phyloP scores from a whole-genome alignment of 148 eudicot genomes.

The Chenopodium suecicum region DNA sequence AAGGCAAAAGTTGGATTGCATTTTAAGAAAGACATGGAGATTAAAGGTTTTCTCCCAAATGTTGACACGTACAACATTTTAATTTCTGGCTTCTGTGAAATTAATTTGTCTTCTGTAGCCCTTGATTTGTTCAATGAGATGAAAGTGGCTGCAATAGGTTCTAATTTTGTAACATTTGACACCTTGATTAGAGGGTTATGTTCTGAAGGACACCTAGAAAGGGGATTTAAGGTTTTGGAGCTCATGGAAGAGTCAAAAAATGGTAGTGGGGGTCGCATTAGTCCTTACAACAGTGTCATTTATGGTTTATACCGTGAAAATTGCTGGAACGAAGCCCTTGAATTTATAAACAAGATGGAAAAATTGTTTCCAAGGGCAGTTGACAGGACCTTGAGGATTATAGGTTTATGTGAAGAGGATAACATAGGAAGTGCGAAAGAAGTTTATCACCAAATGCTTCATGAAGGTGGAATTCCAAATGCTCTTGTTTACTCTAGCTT shows the following conservation, averaged over 20 bases:
- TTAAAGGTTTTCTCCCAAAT: slow-evolving; percentile 78
- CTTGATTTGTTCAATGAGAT: slow-evolving; percentile 80
- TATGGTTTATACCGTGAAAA: slow-evolving; percentile 65
- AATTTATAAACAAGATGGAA: slow-evolving; percentile 59
- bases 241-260: slow-evolving; percentile 60
- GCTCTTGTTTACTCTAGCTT: slow-evolving; percentile 65
- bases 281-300: slow-evolving; percentile 73
- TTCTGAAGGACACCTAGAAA: slow-evolving; percentile 52
- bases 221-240: slow-evolving; percentile 67
- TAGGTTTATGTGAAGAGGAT: slow-evolving; percentile 47
- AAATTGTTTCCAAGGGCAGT: slow-evolving; percentile 73
- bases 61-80: slow-evolving; percentile 69
- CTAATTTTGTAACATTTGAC: slow-evolving; percentile 65
- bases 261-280: slow-evolving; percentile 45
- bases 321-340: slow-evolving; percentile 46
- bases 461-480: slow-evolving; percentile 66
- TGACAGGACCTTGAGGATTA: slow-evolving; percentile 55
- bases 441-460: slow-evolving; percentile 52
- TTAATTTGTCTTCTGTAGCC: slow-evolving; percentile 54
- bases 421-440: slow-evolving; percentile 47
- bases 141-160: slow-evolving; percentile 58
- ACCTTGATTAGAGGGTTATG: slow-evolving; percentile 62
- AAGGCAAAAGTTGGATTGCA: slow-evolving; percentile 63
- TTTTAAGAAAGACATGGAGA: slow-evolving; percentile 83
- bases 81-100: slow-evolving; percentile 68